Base-by-base conservation (phyloP, 139 green algal species). In the Axilococcus clingmanii region DNA sequence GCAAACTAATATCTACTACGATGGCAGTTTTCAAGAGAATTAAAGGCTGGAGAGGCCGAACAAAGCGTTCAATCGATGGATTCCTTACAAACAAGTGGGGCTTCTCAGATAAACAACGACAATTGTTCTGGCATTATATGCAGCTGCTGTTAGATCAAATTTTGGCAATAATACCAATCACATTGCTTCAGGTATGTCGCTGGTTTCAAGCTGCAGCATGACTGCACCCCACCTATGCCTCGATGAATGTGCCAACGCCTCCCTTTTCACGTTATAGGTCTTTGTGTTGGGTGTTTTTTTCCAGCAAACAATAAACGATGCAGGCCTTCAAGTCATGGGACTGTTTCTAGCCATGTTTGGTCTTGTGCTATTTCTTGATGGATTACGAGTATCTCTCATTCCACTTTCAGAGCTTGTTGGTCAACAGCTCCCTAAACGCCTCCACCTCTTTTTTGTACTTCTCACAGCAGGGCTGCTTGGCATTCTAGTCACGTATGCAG, bases 401-500 rank as follows among this genome's bases (percentile, higher is more conserved):
- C 65, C 65, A 16, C 30, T 61, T 46, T 50, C 41, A n/a, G 36
- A 63, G 36, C 20, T 55, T 36, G 32, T 74, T 6, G 59, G 65
- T 40, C 32, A 49, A 3, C 28, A 73, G 12, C 53, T 74, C 25
- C 65, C 65, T 5, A 20, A 65, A 19, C 34, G 43, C 32, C 45
- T 74, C 20, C 45, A 63, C 15, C 44, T 74, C 8, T n/a, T 35
- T 2, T 35, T 56, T 17, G 56, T 64, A 3, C 56, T 64, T 8
- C 20, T 56, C 28, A 42, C 56, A 6, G 35, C 56, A n/a, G 36
- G 36, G n/a, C 47, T 48, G 40, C 20, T 64, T 20, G 65, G 65
- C 15, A 63, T 74, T 28, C 25, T 74, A 16, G 65, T 74, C 3
- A 74, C 65, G n/a, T 74, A 74, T 42, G 59, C 65, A 12, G 65